A percentile compares a stretch with the other conserved stretches of the same genome.
phyloP scores from a whole-genome alignment of 495 filamentous ascomycete species.

The Penicillium soppii region DNA sequence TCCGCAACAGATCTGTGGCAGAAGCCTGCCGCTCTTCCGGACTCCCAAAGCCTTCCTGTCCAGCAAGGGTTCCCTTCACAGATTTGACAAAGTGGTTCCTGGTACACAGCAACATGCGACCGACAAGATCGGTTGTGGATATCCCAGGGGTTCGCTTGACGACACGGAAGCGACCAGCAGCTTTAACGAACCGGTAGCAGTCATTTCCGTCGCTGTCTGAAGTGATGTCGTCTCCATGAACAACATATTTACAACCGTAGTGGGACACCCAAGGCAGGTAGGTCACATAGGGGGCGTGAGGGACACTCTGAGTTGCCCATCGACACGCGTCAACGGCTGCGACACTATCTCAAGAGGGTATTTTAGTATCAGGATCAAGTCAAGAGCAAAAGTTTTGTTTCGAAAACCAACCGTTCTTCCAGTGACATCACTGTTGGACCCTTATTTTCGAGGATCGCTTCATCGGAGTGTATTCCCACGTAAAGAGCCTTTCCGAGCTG shows the following conservation, averaged over 20 bases:
- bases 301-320: conserved; percentile 82
- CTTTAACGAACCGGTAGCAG: conserved; percentile 96
- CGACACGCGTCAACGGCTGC: conserved; percentile 91
- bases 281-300: conserved; percentile 92
- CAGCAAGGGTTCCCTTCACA: conserved; percentile 62
- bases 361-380: conserved; percentile 20
- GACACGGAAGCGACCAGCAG: conserved; percentile 84
- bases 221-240: conserved; percentile 89
- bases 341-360: conserved; percentile 42
- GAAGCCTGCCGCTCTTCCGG: conserved; percentile 60
- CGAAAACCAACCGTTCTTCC: conserved; percentile 69
- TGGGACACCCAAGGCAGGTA: conserved; percentile 89
- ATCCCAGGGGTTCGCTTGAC: conserved; percentile 97
- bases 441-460: conserved; percentile 93
- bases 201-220: conserved; percentile 84
- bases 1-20: conserved; percentile 62
- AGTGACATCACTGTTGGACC: conserved; percentile 97
- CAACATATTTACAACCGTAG: conserved; percentile 89
- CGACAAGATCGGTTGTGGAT: conserved; percentile 94
- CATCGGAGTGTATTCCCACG: conserved; percentile 92
- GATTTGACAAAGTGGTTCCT: conserved; percentile 83
- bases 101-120: conserved; percentile 93
- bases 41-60: conserved; percentile 68
- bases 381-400: background rate
- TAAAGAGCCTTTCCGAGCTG: conserved; percentile 80